Evolutionary conservation across 2,329 filamentous ascomycete species (phyloP).

Genomic region (Cladophialophora carrionii): DNA sequence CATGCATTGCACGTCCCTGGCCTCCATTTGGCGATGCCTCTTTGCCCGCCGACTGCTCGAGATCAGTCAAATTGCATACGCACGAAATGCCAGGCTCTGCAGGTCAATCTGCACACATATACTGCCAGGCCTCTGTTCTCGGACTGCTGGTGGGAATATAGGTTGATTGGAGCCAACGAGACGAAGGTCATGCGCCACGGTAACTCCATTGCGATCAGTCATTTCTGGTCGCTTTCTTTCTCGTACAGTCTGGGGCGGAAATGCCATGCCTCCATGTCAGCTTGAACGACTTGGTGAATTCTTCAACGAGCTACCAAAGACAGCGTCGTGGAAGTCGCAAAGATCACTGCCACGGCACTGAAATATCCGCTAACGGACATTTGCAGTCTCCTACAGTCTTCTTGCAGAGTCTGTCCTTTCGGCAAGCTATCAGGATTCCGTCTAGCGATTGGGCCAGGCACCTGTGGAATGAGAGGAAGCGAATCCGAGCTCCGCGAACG

Average conservation of each 20-base stretch:
- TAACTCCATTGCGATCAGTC: conserved; percentile 4
- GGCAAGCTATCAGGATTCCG: conserved; percentile 7
- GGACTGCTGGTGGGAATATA: not conserved
- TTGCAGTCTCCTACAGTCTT: conserved; percentile 6
- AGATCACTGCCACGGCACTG: not conserved
- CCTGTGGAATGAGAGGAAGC: conserved; percentile 9
- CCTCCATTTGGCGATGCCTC: conserved; percentile 8
- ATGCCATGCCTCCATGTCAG: conserved; percentile 9
- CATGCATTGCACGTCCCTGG: conserved; percentile 10
- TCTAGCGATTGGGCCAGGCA: conserved; percentile 3
- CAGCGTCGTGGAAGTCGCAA: not conserved
- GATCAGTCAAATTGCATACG: not conserved
- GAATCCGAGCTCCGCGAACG: not conserved
- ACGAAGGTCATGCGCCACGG: not conserved
- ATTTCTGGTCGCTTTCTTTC: conserved; percentile 6
- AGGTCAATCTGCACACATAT: conserved; percentile 4
- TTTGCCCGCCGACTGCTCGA: not conserved
- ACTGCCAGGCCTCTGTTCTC: not conserved
- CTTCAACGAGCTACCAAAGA: not conserved
- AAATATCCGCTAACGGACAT: not conserved
- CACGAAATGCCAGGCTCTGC: conserved; percentile 11
- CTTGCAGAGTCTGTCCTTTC: conserved; percentile 6
- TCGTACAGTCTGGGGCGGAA: not conserved
- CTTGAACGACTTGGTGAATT: conserved; percentile 7
- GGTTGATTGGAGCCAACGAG: not conserved